These are phyloP conservation scores for Volvox reticuliferus DNA, from an alignment of 139 green algal genomes.

Conservation along the genomic window DNA sequence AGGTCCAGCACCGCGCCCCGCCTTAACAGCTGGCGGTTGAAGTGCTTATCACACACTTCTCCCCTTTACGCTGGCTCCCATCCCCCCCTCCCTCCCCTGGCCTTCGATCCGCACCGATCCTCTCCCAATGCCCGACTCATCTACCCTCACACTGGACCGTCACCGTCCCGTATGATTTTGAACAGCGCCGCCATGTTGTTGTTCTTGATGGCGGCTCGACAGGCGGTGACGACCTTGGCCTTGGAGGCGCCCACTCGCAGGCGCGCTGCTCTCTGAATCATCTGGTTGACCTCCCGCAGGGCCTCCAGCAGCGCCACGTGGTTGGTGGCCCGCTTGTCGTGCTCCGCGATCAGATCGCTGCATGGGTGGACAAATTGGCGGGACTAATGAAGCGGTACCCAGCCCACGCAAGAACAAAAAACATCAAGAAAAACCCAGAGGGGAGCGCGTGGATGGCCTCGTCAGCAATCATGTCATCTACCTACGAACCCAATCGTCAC, in stretches of 20 bases:
- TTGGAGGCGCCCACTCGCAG: constrained; percentile 72
- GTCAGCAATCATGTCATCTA: too few relatives aligned
- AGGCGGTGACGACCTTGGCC: constrained; percentile 69
- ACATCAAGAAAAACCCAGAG: too few relatives aligned
- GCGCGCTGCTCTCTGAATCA: constrained; percentile 79
- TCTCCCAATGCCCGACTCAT: too few relatives aligned
- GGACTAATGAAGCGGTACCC: too few relatives aligned
- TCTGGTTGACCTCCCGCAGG: constrained; percentile 80
- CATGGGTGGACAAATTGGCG: background rate
- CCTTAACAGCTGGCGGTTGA: too few relatives aligned
- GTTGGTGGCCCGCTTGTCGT: constrained; percentile 79
- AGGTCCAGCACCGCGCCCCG: too few relatives aligned
- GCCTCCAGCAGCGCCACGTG: constrained; percentile 72
- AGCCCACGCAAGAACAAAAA: too few relatives aligned
- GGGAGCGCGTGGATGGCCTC: too few relatives aligned
- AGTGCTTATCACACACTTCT: too few relatives aligned
- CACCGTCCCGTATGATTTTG: constrained; percentile 73
- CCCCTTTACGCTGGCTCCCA: background rate
- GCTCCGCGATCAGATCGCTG: constrained; percentile 80
- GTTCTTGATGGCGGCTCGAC: constrained; percentile 76
- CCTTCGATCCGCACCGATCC: too few relatives aligned
- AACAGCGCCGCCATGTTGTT: constrained; percentile 74
- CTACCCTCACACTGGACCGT: constrained; percentile 18
- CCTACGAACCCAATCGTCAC: too few relatives aligned
- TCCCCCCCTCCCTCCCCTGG: too few relatives aligned